phyloP scores from a whole-genome alignment of 768 basidiomycete genomes.

The Ramaria rubella region DNA sequence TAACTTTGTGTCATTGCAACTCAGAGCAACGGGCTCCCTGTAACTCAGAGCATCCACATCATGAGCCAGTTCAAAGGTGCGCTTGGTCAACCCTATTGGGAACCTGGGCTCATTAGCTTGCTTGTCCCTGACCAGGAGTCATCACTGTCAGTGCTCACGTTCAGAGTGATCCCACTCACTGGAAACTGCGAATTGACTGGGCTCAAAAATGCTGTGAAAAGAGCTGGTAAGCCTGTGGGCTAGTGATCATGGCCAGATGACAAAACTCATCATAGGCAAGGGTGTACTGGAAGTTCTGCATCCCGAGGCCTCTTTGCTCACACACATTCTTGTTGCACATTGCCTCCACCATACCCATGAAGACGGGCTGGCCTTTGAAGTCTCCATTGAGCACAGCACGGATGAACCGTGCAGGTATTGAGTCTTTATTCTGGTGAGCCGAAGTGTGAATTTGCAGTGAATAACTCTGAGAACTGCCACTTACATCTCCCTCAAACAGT shows the following conservation, averaged over 20 bases:
- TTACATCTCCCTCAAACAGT: background rate
- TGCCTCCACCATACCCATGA: constrained; percentile 27
- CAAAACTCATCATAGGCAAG: constrained; percentile 28
- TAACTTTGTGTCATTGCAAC: background rate
- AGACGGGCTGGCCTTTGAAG: constrained; percentile 20
- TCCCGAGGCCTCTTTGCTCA: constrained; percentile 25
- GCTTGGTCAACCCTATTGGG: background rate
- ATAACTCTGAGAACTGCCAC: background rate
- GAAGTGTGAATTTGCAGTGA: background rate
- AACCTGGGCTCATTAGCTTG: background rate
- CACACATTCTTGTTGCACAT: constrained; percentile 21
- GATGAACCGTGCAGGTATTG: background rate
- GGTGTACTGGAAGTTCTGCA: constrained; percentile 32
- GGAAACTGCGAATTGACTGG: constrained; percentile 15
- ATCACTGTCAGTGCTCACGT: background rate
- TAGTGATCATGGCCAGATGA: constrained; percentile 22
- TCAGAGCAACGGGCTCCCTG: background rate
- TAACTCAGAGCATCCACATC: background rate
- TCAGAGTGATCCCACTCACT: constrained; percentile 11
- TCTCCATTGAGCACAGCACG: constrained; percentile 10
- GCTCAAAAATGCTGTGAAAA: constrained; percentile 19
- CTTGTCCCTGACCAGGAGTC: background rate
- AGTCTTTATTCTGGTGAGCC: background rate
- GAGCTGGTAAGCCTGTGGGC: constrained; percentile 23
- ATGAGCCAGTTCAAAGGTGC: background rate